phyloP scores from a whole-genome alignment of 352 stramenopile genomes.

The Globisporangium irregulare region DNA sequence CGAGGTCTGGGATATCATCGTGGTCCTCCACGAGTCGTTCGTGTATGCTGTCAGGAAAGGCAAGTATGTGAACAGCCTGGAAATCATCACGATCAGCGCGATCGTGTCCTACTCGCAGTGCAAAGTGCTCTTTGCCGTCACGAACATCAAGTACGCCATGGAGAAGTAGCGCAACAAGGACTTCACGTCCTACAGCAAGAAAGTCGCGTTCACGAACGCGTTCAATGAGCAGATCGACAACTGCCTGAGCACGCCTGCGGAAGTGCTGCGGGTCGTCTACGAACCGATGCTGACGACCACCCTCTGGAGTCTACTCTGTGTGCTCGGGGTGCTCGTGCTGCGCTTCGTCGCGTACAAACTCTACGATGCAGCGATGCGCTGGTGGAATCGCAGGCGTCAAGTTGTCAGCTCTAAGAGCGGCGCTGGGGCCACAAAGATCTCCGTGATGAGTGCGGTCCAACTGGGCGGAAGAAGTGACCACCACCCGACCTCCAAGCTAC shows the following conservation, averaged over 20 bases:
- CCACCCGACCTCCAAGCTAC: slow-evolving; percentile 11
- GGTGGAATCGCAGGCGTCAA: neutral
- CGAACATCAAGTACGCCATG: slow-evolving; percentile 28
- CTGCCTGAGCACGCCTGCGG: slow-evolving; percentile 14
- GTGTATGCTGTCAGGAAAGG: slow-evolving; percentile 32
- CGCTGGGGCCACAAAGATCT: neutral
- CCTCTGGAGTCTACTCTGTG: slow-evolving; percentile 20
- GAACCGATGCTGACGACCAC: slow-evolving; percentile 24
- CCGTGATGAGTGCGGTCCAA: neutral
- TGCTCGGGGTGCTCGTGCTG: slow-evolving; percentile 12
- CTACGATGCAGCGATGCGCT: neutral
- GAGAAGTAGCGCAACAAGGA: slow-evolving; percentile 32
- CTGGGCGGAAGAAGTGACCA: neutral
- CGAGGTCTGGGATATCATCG: slow-evolving; percentile 25
- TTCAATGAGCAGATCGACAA: slow-evolving; percentile 32
- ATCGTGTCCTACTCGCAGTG: slow-evolving; percentile 15
- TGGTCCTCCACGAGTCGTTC: slow-evolving; percentile 30
- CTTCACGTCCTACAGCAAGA: slow-evolving; percentile 21
- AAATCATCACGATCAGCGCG: slow-evolving; percentile 31
- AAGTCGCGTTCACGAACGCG: slow-evolving; percentile 31
- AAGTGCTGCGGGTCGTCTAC: slow-evolving; percentile 39
- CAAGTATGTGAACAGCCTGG: slow-evolving; percentile 34
- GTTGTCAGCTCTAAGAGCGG: neutral
- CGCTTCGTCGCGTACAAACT: slow-evolving; percentile 18
- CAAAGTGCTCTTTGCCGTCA: slow-evolving; percentile 22